A percentile compares a stretch with the other conserved stretches of the same genome.
These are phyloP conservation scores for Rhizopus microsporus DNA, from an alignment of 371 early-diverging fungal species.

Conservation along the genomic window DNA sequence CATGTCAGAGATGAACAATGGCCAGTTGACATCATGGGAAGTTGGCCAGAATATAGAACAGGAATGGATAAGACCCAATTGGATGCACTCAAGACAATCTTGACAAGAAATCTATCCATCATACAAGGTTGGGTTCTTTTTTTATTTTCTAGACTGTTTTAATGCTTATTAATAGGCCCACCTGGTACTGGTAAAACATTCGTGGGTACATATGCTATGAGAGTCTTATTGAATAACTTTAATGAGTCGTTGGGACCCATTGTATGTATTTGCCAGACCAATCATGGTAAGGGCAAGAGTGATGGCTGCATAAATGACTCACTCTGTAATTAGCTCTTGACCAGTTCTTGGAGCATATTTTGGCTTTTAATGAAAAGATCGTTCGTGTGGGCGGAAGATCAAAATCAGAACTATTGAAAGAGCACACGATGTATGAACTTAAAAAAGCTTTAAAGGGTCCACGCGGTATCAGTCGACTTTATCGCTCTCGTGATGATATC, in stretches of 20 bases:
- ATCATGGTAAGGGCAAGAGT: constrained; percentile 51
- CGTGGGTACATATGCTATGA: constrained; percentile 65
- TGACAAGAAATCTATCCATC: constrained; percentile 54
- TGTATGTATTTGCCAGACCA: constrained; percentile 70
- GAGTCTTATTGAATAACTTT: constrained; percentile 54
- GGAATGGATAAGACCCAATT: constrained; percentile 52
- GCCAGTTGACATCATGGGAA: constrained; percentile 30
- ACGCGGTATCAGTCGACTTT: constrained; percentile 32
- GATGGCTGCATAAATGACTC: background rate
- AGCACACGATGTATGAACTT: constrained; percentile 47
- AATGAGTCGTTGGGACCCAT: constrained; percentile 50
- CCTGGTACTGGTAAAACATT: constrained; percentile 78
- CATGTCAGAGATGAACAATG: constrained; percentile 13
- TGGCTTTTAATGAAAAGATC: constrained; percentile 46
- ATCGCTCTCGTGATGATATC: constrained; percentile 40
- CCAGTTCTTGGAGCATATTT: constrained; percentile 66
- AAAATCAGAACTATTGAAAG: constrained; percentile 47
- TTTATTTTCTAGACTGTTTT: background rate
- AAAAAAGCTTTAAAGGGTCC: constrained; percentile 36
- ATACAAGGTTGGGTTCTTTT: constrained; percentile 45
- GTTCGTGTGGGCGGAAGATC: constrained; percentile 68
- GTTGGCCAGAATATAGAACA: constrained; percentile 37
- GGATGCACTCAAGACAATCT: constrained; percentile 56
- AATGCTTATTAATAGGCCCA: constrained; percentile 44
- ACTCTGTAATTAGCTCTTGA: constrained; percentile 56